A percentile compares a stretch with the other conserved stretches of the same genome.
Conservation (phyloP, 1,139 yeast species). For the Protomyces macrosporus region DNA sequence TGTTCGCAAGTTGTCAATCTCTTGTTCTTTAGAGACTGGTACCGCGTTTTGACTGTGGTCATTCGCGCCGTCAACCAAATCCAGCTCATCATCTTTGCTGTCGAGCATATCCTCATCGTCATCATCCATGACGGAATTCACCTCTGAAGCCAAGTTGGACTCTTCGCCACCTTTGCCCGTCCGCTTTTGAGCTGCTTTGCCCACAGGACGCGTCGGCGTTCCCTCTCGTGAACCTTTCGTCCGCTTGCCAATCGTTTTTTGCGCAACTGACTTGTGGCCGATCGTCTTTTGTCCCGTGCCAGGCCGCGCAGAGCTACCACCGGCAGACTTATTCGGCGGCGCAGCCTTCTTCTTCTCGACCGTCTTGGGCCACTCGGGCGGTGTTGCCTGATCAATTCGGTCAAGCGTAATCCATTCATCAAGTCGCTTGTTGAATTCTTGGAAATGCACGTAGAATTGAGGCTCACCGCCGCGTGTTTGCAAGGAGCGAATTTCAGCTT, state of each 20-base stretch:
- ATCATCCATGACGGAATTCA: constrained; percentile 33
- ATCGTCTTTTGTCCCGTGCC: constrained; percentile 34
- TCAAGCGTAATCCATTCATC: constrained; percentile 87
- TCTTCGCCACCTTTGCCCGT: constrained; percentile 31
- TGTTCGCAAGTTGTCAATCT: constrained; percentile 82
- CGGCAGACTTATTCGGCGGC: constrained; percentile 32
- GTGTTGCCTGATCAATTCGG: constrained; percentile 62
- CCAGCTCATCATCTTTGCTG: constrained; percentile 74
- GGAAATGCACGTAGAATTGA: constrained; percentile 87
- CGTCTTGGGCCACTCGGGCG: constrained; percentile 65
- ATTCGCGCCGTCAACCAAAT: constrained; percentile 51
- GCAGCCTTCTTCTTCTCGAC: constrained; percentile 39
- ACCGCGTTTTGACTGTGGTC: constrained; percentile 48
- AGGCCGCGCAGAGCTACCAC: constrained; percentile 28
- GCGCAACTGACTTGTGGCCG: neutral
- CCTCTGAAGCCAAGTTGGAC: constrained; percentile 7
- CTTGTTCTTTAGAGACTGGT: constrained; percentile 71
- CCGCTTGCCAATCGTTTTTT: constrained; percentile 19
- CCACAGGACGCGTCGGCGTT: constrained; percentile 47
- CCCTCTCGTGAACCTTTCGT: constrained; percentile 7
- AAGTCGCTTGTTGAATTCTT: constrained; percentile 83
- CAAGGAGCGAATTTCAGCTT: constrained; percentile 79
- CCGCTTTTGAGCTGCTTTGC: constrained; percentile 39
- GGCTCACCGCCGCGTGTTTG: constrained; percentile 70
- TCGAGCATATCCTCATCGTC: constrained; percentile 31